Base-by-base conservation (phyloP, 192 early-diverging fungal genomes). In the Podila clonocystis region DNA sequence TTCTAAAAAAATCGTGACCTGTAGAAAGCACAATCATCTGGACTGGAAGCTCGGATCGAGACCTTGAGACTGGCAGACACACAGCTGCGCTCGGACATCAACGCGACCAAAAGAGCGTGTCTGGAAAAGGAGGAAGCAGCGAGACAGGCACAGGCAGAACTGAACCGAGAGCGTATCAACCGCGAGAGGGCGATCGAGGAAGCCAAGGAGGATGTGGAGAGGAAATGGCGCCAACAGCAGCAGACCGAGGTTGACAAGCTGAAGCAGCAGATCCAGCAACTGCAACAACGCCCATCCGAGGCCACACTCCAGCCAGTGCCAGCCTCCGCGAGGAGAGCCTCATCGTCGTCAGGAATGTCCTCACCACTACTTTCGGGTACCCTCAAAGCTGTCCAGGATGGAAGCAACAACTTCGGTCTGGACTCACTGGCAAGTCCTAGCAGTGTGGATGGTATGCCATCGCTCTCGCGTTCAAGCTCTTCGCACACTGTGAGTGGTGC, bases 11-110 rank as follows among this genome's bases (percentile, higher is more conserved):
- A 60, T 60, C 20, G 6, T 17, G 41, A 45, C 13, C 8, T 4
- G 0, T 36, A 78, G 75, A 78, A 78, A 67, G 72, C 69, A 15
- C 75, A 78, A 70, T 72, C n/a, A 20, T 31, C 38, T 5, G 19
- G 63, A 12, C 49, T 70, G 20, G 75, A 78, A 28, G 75, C 75
- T 20, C 68, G 75, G 36, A 58, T 78, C 17, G 75, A 78, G 48
- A 58, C 75, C 1, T 34, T 78, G 50, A 65, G 75, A 59, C 38
- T 36, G 7, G 75, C 69, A 20, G 75, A 78, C 36, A 78, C 75
- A 4, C 75, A 78, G 45, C 64, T 78, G 12, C 68, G 75, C 26
- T 71, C 75, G 3, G 75, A 78, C 5, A 30, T 78, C n/a, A 72
- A 52, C 38, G 34, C 48, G 19, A 63, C 26, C 48, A 78, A 72